Percentiles rank a stretch among this genome's conserved stretches.
These are phyloP conservation scores for Eimeria sp. DNA, from an alignment of 169 alveolate species.

Conservation along the genomic window DNA sequence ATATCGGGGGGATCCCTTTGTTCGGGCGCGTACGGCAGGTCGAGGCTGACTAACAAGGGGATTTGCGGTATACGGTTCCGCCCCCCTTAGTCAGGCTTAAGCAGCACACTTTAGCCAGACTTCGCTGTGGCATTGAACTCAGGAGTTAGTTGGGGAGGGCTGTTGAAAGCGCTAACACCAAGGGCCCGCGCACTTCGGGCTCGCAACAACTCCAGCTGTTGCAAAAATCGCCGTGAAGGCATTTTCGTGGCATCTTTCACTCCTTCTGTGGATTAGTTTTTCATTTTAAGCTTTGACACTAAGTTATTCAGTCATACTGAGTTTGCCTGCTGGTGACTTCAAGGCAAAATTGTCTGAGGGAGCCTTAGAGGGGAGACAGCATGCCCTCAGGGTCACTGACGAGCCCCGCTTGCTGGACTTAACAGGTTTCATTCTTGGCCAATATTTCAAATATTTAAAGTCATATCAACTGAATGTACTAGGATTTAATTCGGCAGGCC, in stretches of 20 bases:
- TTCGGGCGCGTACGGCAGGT: not conserved
- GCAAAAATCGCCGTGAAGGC: not conserved
- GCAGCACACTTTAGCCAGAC: not conserved
- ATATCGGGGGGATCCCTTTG: not conserved
- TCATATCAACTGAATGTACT: too few relatives aligned
- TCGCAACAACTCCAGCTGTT: not conserved
- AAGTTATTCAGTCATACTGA: not conserved
- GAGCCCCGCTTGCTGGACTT: not conserved
- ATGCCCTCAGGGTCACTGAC: conserved; percentile 8
- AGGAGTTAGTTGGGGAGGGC: not conserved
- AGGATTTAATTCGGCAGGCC: not conserved
- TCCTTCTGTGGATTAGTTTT: not conserved
- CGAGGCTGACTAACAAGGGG: not conserved
- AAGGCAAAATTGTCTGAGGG: not conserved
- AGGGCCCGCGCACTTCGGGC: not conserved
- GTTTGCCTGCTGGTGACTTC: not conserved
- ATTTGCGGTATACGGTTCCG: not conserved
- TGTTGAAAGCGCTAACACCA: not conserved
- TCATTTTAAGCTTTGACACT: not conserved
- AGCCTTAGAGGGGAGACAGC: not conserved
- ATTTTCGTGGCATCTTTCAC: not conserved
- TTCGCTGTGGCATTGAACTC: too few relatives aligned
- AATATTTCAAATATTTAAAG: not conserved
- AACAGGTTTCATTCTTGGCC: not conserved
- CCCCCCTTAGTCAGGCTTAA: not conserved